Evolutionary conservation across 495 filamentous ascomycete genomes (phyloP).

Genomic region (Aspergillus bridgeri): DNA sequence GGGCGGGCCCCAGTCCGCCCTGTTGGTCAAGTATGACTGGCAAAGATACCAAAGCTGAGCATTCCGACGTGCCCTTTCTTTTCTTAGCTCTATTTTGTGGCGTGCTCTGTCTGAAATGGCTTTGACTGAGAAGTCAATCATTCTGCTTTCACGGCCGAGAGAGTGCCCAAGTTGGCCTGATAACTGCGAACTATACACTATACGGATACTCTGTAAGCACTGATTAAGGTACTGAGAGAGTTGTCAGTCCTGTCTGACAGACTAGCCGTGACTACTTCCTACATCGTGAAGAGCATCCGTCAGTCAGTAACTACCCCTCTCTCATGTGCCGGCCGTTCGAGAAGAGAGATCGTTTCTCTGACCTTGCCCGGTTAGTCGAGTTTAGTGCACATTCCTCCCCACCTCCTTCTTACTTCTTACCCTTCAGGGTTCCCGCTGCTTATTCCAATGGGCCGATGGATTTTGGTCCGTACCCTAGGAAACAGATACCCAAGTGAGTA

Average conservation of each 20-base stretch:
- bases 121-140: too few species aligned
- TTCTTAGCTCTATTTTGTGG: too few species aligned
- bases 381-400: constrained; percentile 11
- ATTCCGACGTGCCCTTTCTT: neutral
- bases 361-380: neutral
- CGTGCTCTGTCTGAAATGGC: too few species aligned
- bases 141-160: neutral
- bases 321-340: neutral
- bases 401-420: constrained; percentile 3
- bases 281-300: too few species aligned
- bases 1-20: neutral
- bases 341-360: neutral
- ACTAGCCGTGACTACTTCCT: neutral
- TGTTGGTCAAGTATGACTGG: neutral
- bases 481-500: constrained; percentile 1
- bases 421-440: constrained; percentile 5
- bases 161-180: neutral
- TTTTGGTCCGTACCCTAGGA: constrained; percentile 1
- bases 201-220: too few species aligned
- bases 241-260: too few species aligned
- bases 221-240: too few species aligned
- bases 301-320: neutral
- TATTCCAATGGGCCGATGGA: neutral
- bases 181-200: too few species aligned
- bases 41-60: neutral